Evolutionary conservation across 2,329 filamentous ascomycete species (phyloP).

Genomic region (Pyrenophora tritici-repentis): DNA sequence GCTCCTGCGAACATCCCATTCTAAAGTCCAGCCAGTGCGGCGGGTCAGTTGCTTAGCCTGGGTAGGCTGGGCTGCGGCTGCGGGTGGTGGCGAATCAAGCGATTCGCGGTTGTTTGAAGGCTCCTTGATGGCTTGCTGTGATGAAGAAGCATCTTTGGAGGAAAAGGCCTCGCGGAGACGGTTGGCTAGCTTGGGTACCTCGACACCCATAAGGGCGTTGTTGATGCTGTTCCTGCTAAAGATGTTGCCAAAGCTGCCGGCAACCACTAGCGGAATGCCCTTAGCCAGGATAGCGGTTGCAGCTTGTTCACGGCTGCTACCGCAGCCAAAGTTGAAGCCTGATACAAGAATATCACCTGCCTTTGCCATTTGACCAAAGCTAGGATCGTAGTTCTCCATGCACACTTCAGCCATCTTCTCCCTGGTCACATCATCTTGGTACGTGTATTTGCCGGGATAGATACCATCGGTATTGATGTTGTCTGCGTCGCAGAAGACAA

Average conservation of each 20-base stretch:
- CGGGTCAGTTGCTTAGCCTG: conserved; percentile 65
- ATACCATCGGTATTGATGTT: conserved; percentile 93
- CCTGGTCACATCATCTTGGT: conserved; percentile 78
- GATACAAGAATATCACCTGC: conserved; percentile 80
- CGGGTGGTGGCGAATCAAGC: conserved; percentile 55
- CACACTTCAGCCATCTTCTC: conserved; percentile 86
- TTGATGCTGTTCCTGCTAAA: conserved; percentile 81
- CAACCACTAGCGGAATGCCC: conserved; percentile 77
- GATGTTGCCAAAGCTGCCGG: conserved; percentile 83
- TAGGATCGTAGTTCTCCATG: conserved; percentile 90
- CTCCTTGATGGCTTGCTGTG: conserved; percentile 54
- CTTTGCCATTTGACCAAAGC: conserved; percentile 68
- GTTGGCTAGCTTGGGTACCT: conserved; percentile 69
- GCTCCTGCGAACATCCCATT: conserved; percentile 78
- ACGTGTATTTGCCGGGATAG: conserved; percentile 90
- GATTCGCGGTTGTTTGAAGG: conserved; percentile 57
- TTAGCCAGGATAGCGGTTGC: conserved; percentile 85
- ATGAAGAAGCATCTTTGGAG: conserved; percentile 24
- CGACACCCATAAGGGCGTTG: conserved; percentile 74
- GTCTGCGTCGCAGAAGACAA: conserved; percentile 82
- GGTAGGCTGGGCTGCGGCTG: conserved; percentile 42
- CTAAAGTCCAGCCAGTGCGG: conserved; percentile 80
- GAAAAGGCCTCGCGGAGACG: conserved; percentile 67
- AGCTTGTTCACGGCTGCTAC: conserved; percentile 80
- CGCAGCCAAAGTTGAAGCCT: conserved; percentile 89